Evolutionary conservation across 495 filamentous ascomycete genomes (phyloP), one percentile per base, ranked within the genome.

Genomic region (Astrocystis sublimbata): DNA sequence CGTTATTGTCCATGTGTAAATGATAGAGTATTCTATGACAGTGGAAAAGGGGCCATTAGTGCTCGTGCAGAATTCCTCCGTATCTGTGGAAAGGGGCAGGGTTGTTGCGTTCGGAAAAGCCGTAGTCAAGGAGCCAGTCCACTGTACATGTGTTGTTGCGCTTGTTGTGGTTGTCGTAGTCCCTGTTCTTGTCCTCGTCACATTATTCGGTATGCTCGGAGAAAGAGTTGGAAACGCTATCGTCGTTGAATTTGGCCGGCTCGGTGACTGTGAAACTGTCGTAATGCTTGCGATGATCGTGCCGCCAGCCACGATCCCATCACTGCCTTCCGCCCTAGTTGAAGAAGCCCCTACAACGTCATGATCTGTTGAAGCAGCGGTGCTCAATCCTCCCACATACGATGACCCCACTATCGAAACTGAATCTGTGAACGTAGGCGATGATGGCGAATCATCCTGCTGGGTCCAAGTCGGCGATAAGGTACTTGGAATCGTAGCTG

Each of bases 1-100:
- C 30, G 79, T 81, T 36, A 72, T 69, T 1, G 79, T 81, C 47
- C 69, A 71, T 3, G 78, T 80, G 66, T 80, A 61, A n/a, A 77
- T 62, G 47, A 81, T 67, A 5, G 74, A 75, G 60, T 77, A 81
- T 26, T 57, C 67, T 47, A 68, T 70, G 45, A 70, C 56, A 1
- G 63, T 68, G 17, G 66, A 21, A 13, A 50, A 51, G 1, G 30
- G 49, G 6, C 69, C 69, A 58, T 46, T 31, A 6, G 57, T 47
- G 33, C 42, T 54, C 10, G 69, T 63, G 58, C 67, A 70, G 47
- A 67, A 65, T 52, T 63, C 68, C 17, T 65, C 58, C 15, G 66
- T 57, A 40, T 53, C n/a, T 15, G 62, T 63, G 30, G 46, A 28
- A 49, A 38, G 38, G 56, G 65, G 28, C 43, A n/a, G 24, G 30